Conservation (phyloP, 1,139 yeast genomes). For the Zygoascus sp. region DNA sequence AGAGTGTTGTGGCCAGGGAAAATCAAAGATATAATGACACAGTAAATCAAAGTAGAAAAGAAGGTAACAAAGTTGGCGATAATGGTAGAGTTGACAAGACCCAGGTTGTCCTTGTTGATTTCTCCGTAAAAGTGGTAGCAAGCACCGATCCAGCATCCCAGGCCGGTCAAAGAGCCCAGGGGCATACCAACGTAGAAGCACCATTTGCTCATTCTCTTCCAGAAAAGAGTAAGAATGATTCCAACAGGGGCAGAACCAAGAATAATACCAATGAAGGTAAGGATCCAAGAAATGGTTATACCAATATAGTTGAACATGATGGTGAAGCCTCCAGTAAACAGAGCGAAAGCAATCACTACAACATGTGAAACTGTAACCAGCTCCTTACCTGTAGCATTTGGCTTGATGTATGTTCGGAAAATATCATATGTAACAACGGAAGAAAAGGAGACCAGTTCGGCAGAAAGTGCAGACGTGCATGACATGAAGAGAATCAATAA, state of each 20-base stretch:
- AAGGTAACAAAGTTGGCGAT: constrained; percentile 64
- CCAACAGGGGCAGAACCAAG: constrained; percentile 82
- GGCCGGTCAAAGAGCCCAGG: constrained; percentile 42
- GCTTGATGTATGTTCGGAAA: constrained; percentile 70
- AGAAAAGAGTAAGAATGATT: constrained; percentile 62
- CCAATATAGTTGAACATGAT: constrained; percentile 75
- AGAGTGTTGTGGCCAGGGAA: constrained; percentile 56
- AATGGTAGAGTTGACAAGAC: constrained; percentile 74
- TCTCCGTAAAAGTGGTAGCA: constrained; percentile 28
- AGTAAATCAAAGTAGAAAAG: constrained; percentile 4
- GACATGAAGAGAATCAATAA: constrained; percentile 76
- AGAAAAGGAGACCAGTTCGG: constrained; percentile 80
- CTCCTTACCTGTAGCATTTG: constrained; percentile 65
- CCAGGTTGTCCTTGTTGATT: constrained; percentile 52
- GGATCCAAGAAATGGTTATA: constrained; percentile 77
- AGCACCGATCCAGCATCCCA: constrained; percentile 47
- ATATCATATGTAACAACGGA: constrained; percentile 78
- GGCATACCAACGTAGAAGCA: constrained; percentile 43
- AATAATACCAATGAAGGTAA: constrained; percentile 71
- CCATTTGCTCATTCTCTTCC: constrained; percentile 53
- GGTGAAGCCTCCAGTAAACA: constrained; percentile 73
- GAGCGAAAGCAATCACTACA: constrained; percentile 57
- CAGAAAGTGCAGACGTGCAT: constrained; percentile 50
- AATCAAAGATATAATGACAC: background rate
- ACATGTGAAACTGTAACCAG: constrained; percentile 62